These are phyloP conservation scores for Saccharomycodes ludwigii DNA, from an alignment of 805 yeast genomes.

Conservation along the genomic window DNA sequence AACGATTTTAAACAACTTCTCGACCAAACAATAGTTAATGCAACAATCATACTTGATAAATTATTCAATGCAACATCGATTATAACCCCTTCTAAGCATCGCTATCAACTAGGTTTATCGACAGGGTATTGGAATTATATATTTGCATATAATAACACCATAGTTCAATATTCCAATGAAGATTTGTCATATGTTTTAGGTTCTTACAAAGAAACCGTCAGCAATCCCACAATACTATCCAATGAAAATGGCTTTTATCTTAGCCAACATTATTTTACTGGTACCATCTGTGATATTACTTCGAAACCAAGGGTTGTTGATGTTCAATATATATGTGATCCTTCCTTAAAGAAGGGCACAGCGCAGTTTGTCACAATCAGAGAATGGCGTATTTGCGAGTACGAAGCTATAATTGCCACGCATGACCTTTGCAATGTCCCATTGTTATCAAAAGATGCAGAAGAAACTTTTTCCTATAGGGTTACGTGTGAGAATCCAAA, in stretches of 20 bases:
- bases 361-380: slow-evolving; percentile 29
- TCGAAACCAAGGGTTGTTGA: slow-evolving; percentile 39
- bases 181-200: too few relatives aligned
- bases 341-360: background rate
- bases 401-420: slow-evolving; percentile 37
- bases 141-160: too few relatives aligned
- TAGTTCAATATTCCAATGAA: too few relatives aligned
- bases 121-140: too few relatives aligned
- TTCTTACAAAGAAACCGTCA: too few relatives aligned
- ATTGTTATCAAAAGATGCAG: slow-evolving; percentile 16
- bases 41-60: too few relatives aligned
- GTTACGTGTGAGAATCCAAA: slow-evolving; percentile 8
- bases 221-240: slow-evolving; percentile 10
- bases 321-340: slow-evolving; percentile 44
- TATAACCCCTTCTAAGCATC: too few relatives aligned
- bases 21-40: too few relatives aligned
- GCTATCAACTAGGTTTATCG: too few relatives aligned
- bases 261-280: slow-evolving; percentile 29
- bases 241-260: slow-evolving; percentile 24
- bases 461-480: background rate
- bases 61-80: too few relatives aligned
- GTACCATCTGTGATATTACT: slow-evolving; percentile 51
- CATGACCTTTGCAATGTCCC: slow-evolving; percentile 35
- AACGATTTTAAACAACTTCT: too few relatives aligned
- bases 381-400: slow-evolving; percentile 48